Conservation (phyloP, 805 yeast genomes). For the Yarrowia phangngaensis region DNA sequence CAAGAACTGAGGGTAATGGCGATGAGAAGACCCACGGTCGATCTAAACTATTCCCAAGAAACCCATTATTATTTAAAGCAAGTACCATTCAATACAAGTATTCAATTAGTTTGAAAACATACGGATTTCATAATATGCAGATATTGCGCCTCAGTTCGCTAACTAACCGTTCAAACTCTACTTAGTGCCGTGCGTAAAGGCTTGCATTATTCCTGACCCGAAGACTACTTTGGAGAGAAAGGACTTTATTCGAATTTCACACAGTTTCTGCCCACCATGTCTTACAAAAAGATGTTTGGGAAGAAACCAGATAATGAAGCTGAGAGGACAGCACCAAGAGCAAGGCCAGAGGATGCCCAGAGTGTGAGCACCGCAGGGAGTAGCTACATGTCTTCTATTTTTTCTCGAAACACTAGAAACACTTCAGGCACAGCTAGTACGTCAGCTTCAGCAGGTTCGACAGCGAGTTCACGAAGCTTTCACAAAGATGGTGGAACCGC, state of each 20-base stretch:
- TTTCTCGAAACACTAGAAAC: slow-evolving; percentile 12
- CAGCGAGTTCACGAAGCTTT: slow-evolving; percentile 13
- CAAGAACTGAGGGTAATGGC: too few species aligned
- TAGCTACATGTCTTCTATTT: slow-evolving; percentile 22
- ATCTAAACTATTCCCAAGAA: too few species aligned
- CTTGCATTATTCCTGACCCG: too few species aligned
- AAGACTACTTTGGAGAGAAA: too few species aligned
- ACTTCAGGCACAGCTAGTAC: slow-evolving; percentile 12
- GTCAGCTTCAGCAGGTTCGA: slow-evolving; percentile 12
- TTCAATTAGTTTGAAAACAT: too few species aligned
- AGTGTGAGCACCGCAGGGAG: slow-evolving; percentile 16
- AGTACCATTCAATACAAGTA: too few species aligned
- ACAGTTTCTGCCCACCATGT: slow-evolving; percentile 15
- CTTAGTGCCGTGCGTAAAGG: slow-evolving; percentile 25
- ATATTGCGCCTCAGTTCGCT: too few species aligned
- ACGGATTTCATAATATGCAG: too few species aligned
- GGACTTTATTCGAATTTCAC: too few species aligned
- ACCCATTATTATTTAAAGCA: too few species aligned
- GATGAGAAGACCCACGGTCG: too few species aligned
- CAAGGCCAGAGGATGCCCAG: slow-evolving; percentile 12
- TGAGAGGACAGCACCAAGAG: slow-evolving; percentile 9
- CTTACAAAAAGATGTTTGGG: slow-evolving; percentile 23
- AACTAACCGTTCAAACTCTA: too few species aligned
- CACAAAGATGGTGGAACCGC: slow-evolving; percentile 16
- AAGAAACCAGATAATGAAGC: slow-evolving; percentile 23